phyloP scores from a whole-genome alignment of 2,329 filamentous ascomycete genomes.

The Cyphellophora attinorum region DNA sequence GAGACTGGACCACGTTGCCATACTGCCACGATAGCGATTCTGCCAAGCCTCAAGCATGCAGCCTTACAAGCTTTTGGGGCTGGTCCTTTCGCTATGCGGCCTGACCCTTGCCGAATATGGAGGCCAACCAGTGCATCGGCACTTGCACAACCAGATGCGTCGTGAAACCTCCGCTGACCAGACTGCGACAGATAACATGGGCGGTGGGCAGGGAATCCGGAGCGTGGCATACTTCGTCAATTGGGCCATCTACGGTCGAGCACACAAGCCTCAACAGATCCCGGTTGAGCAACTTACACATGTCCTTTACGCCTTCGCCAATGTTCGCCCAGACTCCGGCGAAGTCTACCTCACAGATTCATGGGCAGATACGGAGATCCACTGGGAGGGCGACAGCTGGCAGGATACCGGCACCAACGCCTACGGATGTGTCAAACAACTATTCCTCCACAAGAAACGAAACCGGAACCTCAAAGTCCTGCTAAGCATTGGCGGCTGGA shows the following conservation, averaged over 20 bases:
- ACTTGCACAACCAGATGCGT: neutral
- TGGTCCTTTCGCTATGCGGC: no score
- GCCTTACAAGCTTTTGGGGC: no score
- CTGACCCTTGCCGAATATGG: no score
- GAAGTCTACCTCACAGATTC: conserved; percentile 67
- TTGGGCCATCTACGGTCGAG: conserved; percentile 68
- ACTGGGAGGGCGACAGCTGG: conserved; percentile 56
- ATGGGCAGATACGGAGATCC: conserved; percentile 60
- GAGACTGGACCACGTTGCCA: no score
- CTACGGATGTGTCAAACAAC: conserved; percentile 69
- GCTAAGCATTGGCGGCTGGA: conserved; percentile 77
- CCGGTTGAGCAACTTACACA: conserved; percentile 76
- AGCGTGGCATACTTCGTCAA: conserved; percentile 38
- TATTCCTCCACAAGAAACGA: conserved; percentile 65
- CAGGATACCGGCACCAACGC: conserved; percentile 62
- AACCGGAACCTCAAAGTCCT: conserved; percentile 71
- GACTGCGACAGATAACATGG: conserved; percentile 1
- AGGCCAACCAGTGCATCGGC: neutral
- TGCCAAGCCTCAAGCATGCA: no score
- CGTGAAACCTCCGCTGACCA: neutral
- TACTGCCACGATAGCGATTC: no score
- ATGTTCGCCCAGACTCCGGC: conserved; percentile 67
- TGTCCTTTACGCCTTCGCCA: conserved; percentile 83
- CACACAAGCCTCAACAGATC: conserved; percentile 77
- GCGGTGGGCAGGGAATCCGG: conserved; percentile 11